Evolutionary conservation across 2,329 filamentous ascomycete species (phyloP).

Genomic region (Golovinomyces cichoracearum): DNA sequence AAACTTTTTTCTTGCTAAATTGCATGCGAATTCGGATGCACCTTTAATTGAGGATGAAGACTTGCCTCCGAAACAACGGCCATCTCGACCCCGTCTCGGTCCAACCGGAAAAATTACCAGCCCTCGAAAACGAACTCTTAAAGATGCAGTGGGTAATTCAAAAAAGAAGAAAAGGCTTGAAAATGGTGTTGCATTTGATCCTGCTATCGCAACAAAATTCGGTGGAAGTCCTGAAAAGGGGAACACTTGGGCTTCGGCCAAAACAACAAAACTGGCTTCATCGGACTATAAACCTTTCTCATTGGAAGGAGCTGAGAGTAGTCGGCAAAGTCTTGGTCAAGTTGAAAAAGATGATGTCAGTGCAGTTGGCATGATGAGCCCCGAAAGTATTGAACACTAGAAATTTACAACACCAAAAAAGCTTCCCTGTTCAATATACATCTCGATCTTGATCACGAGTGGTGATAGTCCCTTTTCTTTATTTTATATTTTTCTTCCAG

Average conservation of each 20-base stretch:
- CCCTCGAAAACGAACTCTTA: constrained; percentile 56
- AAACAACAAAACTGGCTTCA: constrained; percentile 23
- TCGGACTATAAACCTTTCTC: constrained; percentile 13
- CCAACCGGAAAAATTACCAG: constrained; percentile 65
- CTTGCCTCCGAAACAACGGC: constrained; percentile 61
- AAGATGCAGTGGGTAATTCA: constrained; percentile 47
- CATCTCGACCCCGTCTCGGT: constrained; percentile 35
- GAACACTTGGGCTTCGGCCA: constrained; percentile 21
- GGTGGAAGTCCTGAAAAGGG: constrained; percentile 18
- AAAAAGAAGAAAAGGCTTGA: constrained; percentile 71
- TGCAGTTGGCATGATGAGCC: constrained; percentile 56
- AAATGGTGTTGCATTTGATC: constrained; percentile 18
- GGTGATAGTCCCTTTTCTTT: no score
- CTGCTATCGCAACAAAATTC: constrained; percentile 12
- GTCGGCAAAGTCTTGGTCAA: constrained; percentile 24
- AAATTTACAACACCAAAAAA: no score
- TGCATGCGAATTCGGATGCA: constrained; percentile 60
- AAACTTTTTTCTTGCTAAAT: constrained; percentile 72
- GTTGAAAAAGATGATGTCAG: constrained; percentile 44
- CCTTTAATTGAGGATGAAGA: constrained; percentile 85
- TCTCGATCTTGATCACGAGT: no score
- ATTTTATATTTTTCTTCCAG: no score
- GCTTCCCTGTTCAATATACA: no score
- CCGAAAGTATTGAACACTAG: constrained; percentile 31
- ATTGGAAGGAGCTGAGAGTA: constrained; percentile 34